phyloP scores from a whole-genome alignment of 2,329 filamentous ascomycete species.

The Aspergillus sp. region DNA sequence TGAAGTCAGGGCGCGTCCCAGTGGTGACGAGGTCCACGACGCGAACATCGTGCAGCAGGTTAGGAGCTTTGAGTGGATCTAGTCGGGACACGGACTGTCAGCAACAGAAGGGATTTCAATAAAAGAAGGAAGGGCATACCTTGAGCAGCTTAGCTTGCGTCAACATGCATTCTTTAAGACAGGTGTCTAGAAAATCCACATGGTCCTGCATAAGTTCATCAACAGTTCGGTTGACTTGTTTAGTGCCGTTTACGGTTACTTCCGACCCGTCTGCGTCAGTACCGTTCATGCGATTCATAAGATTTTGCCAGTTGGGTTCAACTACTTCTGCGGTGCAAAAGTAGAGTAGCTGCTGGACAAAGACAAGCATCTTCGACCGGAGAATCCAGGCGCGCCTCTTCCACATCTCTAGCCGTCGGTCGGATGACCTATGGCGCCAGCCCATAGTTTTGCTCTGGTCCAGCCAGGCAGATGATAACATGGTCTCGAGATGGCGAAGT shows the following conservation, averaged over 20 bases:
- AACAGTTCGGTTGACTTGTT: conserved; percentile 71
- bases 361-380: conserved; percentile 90
- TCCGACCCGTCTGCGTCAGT: conserved; percentile 46
- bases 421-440: conserved; percentile 79
- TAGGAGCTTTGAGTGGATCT: conserved; percentile 98
- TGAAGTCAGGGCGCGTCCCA: conserved; percentile 80
- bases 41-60: conserved; percentile 94
- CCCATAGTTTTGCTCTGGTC: conserved; percentile 77
- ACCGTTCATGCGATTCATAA: conserved; percentile 80
- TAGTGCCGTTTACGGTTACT: conserved; percentile 39
- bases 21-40: conserved; percentile 74
- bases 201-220: conserved; percentile 99
- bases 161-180: conserved; percentile 97
- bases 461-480: conserved; percentile 85
- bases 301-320: conserved; percentile 91
- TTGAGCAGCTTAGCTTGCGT: conserved; percentile 93
- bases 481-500: conserved; percentile 81
- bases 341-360: conserved; percentile 93
- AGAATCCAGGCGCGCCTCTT: conserved; percentile 91
- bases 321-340: conserved; percentile 97
- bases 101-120: not conserved
- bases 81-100: not conserved
- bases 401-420: conserved; percentile 78
- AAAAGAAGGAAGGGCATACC: conserved; percentile 51
- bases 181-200: conserved; percentile 96